A percentile compares a stretch with the other conserved stretches of the same genome.
phyloP scores from a whole-genome alignment of 176 grass and related monocot genomes.

The barley (Hordeum vulgare) region DNA sequence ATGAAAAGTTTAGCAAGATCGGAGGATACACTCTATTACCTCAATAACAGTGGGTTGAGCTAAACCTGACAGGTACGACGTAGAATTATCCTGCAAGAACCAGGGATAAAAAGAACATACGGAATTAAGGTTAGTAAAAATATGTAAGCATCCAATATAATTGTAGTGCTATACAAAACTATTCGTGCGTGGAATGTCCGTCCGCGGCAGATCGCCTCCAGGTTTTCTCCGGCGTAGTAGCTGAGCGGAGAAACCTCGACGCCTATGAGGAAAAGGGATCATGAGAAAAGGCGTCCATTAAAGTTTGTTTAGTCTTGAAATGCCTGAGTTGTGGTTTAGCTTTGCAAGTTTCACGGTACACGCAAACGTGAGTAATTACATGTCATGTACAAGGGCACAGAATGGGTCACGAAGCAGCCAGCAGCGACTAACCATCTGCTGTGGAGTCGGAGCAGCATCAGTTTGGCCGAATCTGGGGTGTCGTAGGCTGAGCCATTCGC shows the following conservation, averaged over 20 bases:
- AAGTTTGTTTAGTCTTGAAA: not conserved
- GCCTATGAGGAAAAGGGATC: slow-evolving; percentile 16
- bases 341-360: not conserved
- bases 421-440: slow-evolving; percentile 98
- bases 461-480: slow-evolving; percentile 78
- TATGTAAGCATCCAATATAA: too few species aligned
- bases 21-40: too few species aligned
- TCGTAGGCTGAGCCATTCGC: slow-evolving; percentile 80
- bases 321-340: not conserved
- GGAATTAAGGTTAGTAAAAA: too few species aligned
- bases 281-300: not conserved
- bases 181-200: slow-evolving; percentile 93
- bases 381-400: slow-evolving; percentile 93
- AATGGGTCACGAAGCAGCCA: slow-evolving; percentile 91
- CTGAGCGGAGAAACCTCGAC: slow-evolving; percentile 86
- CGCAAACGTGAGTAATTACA: slow-evolving; percentile 28
- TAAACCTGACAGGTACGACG: too few species aligned
- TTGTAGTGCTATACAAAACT: too few species aligned
- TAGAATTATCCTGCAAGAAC: too few species aligned
- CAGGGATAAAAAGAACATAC: too few species aligned
- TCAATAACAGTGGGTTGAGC: too few species aligned
- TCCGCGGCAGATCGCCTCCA: slow-evolving; percentile 82
- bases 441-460: slow-evolving; percentile 95
- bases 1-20: too few species aligned
- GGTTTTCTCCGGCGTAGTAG: slow-evolving; percentile 69